Evolutionary conservation across 2,329 filamentous ascomycete genomes (phyloP).

Genomic region (Didymella exigua): DNA sequence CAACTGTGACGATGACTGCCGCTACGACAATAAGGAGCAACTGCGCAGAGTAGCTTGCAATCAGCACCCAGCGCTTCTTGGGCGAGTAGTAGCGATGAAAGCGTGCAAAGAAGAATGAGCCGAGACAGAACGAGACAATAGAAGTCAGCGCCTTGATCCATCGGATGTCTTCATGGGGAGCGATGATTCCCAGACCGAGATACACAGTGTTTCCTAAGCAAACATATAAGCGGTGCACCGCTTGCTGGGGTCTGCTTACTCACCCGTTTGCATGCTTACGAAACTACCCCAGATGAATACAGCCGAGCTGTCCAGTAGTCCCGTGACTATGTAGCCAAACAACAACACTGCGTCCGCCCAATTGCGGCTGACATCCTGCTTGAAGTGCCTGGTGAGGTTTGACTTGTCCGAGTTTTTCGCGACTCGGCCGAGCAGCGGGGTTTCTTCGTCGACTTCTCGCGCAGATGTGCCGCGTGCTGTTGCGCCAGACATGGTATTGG

Average conservation of each 20-base stretch:
- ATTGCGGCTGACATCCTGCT: constrained; percentile 61
- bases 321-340: constrained; percentile 76
- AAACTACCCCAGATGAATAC: constrained; percentile 81
- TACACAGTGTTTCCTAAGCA: constrained; percentile 74
- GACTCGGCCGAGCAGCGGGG: constrained; percentile 39
- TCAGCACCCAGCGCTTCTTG: constrained; percentile 68
- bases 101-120: constrained; percentile 72
- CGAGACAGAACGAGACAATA: constrained; percentile 72
- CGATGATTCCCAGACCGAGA: constrained; percentile 73
- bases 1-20: constrained; percentile 52
- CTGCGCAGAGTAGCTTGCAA: constrained; percentile 51
- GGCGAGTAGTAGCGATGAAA: constrained; percentile 70
- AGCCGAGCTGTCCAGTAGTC: constrained; percentile 75
- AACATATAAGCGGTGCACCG: constrained; percentile 15
- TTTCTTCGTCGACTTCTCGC: constrained; percentile 36
- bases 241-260: constrained; percentile 25
- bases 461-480: constrained; percentile 13
- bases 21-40: constrained; percentile 50
- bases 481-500: constrained; percentile 9
- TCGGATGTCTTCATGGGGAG: constrained; percentile 58
- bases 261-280: constrained; percentile 82
- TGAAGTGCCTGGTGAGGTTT: constrained; percentile 43
- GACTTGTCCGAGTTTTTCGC: constrained; percentile 29
- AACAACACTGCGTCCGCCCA: constrained; percentile 73
- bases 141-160: constrained; percentile 77